Base-by-base conservation (phyloP, 2,329 filamentous ascomycete genomes). In the Nannizziopsis barbatae region DNA sequence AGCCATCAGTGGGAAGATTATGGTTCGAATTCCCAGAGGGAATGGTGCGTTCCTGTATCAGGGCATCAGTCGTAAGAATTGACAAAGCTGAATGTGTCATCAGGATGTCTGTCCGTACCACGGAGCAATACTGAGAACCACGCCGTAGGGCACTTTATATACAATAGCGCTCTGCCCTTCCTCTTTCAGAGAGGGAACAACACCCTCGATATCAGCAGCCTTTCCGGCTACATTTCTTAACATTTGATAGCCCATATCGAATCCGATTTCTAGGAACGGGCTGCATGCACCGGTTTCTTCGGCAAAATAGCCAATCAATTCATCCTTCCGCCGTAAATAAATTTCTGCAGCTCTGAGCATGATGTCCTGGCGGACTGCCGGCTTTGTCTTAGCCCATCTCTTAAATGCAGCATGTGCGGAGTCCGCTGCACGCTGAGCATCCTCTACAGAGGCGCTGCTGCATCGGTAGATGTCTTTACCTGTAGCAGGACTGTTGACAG, bases 71-170 rank as follows among this genome's bases (percentile, higher is more conserved):
- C 9, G 14, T 14, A 10, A 45, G n/a, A 10, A 15, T 35, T 45
- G 39, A 35, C 33, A 43, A 47, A 18, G 37, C 33, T 32, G 32
- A 27, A 9, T 45, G 11, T 5, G 17, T 10, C 18, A 35, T 32
- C 27, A 12, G n/a, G 45, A 30, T 33, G 31, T 27, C 3, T 27
- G 22, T 3, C 22, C 66, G 57, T 71, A 88, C 86, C 87, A 94
- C 8, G 87, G 85, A 2, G 83, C 84, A 63, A 93, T 87, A 2
- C 79, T 81, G 27, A 93, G 68, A 12, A 89, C 74, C 6, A 92
- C 86, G 1, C 87, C 87, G 57, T 79, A 87, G 0, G 87, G 86
- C 65, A 89, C 84, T 60, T 80, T 82, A 54, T 81, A 66, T 3
- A 93, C 68, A 55, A 92, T 70, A 0, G 80, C 84, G 42, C 67